Evolutionary conservation across 1,284 basidiomycete species (phyloP), one percentile per base, ranked within the genome.

Genomic region (Kwoniella shivajii): DNA sequence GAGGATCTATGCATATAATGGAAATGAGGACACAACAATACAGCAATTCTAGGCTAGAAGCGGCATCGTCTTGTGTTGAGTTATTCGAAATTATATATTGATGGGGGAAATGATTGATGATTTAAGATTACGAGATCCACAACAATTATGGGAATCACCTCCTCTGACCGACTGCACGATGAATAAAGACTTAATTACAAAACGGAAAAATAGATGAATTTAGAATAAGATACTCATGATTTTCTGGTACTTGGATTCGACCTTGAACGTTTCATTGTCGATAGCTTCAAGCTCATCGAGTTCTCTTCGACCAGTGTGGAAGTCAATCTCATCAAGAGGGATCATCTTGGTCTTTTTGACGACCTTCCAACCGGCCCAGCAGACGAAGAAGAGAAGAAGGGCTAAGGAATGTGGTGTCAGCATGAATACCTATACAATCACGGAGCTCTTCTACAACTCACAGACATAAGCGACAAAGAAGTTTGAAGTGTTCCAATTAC

Each of bases 301-400:
- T 48, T 82, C 81, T 16, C 84, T 82, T 56, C 85, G 83, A 52
- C 86, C 86, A 13, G 85, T 84, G 59, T 80, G 72, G 63, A 87
- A 85, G 77, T 86, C 85, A 80, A 86, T 86, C 64, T 86, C 80
- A 27, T 77, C 65, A 18, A 81, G 77, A 43, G 73, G 79, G 78
- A 83, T 82, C 46, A 82, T 65, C 47, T 79, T 80, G 4, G 84
- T 85, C 65, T 79, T 80, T 76, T 84, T 83, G 71, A 71, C 63
- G 54, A 82, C 44, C 80, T 86, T 84, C 82, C 84, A 89, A 45
- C 79, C 79, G 11, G 84, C 24, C 71, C 81, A 87, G 24, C 84
- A 74, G 27, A 82, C 57, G 80, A 86, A 39, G 82, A 83, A 64
- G 82, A 88, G 67, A 83, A 79, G 82, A 83, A 90, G 57, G 37